Base-by-base conservation (phyloP, 2,329 filamentous ascomycete species). In the Sporothrix variecibatus region DNA sequence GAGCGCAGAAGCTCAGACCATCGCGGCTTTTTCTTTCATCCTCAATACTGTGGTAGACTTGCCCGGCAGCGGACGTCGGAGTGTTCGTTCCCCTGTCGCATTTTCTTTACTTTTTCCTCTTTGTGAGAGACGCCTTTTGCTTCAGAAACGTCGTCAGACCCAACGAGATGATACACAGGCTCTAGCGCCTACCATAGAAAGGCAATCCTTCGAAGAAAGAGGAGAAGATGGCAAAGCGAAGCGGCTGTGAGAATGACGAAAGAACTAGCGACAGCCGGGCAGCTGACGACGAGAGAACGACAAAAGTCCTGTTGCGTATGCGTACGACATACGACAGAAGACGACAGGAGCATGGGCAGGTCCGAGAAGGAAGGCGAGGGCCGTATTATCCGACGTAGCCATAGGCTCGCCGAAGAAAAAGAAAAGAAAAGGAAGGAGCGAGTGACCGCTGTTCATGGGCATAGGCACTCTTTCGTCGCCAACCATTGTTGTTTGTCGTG, bases 211-310 rank as follows among this genome's bases (percentile, higher is more conserved):
- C 43, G 1, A 5, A 17, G 4, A 49, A 49, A 49, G 43, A 43
- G 40, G 40, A 43, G 40, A 43, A 15, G 12, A 43, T 43, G 40
- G 43, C 34, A 8, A 49, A 49, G 28, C 56, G 56, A 60, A 34
- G 26, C 56, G 28, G 15, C 28, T 43, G 62, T 40, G 62, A 65
- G 23, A 43, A 65, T 65, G 62, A 65, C 62, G 62, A 65, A 23
- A 65, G 62, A 65, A 34, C 34, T 65, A 65, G 28, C 56, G 56
- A 60, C 15, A 60, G 31, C 56, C 26, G 15, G 31, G 6, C 9
- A 23, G 31, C 62, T 40, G 34, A 68, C 23, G 65, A 65, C 38
- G 62, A 46, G 34, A 58, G 46, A 56, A 34, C 20, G 49, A 43
- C 11, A 49, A 15, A 49, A 20, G 15, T 20, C 3, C 15, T 15